Evolutionary conservation across 495 filamentous ascomycete species (phyloP).

Genomic region (Tuber microsphaerosporum): DNA sequence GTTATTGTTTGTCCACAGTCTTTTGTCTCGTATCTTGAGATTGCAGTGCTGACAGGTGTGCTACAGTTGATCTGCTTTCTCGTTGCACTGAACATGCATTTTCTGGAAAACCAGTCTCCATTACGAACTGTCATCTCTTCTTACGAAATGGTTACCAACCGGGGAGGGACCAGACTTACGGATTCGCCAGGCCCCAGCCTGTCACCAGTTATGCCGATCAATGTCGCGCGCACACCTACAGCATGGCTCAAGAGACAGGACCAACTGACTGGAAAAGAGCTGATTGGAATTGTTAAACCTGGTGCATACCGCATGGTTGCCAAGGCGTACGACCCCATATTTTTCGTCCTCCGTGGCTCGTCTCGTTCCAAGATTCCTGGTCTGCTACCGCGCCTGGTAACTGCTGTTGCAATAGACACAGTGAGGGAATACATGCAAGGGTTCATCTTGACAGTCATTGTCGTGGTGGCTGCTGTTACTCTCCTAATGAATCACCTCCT

Average conservation of each 20-base stretch:
- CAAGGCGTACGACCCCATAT: constrained; percentile 58
- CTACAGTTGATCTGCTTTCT: constrained; percentile 40
- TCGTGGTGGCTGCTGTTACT: constrained; percentile 52
- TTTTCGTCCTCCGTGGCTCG: constrained; percentile 60
- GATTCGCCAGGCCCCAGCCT: background rate
- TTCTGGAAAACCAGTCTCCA: constrained; percentile 53
- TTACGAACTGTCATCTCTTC: constrained; percentile 43
- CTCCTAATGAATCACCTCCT: constrained; percentile 60
- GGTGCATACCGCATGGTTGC: constrained; percentile 59
- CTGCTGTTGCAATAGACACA: constrained; percentile 49
- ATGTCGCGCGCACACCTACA: constrained; percentile 61
- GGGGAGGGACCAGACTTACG: constrained; percentile 10
- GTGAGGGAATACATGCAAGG: constrained; percentile 52
- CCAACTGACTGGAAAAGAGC: constrained; percentile 62
- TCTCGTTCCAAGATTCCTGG: constrained; percentile 47
- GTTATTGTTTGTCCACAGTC: constrained; percentile 30
- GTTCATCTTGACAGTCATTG: constrained; percentile 51
- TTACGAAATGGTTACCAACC: constrained; percentile 41
- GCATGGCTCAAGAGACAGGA: constrained; percentile 68
- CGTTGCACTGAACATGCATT: constrained; percentile 49
- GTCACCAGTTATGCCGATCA: constrained; percentile 45
- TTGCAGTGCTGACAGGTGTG: constrained; percentile 7
- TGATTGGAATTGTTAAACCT: constrained; percentile 62
- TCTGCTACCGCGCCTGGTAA: constrained; percentile 31
- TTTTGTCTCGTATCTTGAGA: constrained; percentile 1